These are phyloP conservation scores for Alliaria petiolata DNA, from an alignment of 345 rosid genomes.

Conservation along the genomic window DNA sequence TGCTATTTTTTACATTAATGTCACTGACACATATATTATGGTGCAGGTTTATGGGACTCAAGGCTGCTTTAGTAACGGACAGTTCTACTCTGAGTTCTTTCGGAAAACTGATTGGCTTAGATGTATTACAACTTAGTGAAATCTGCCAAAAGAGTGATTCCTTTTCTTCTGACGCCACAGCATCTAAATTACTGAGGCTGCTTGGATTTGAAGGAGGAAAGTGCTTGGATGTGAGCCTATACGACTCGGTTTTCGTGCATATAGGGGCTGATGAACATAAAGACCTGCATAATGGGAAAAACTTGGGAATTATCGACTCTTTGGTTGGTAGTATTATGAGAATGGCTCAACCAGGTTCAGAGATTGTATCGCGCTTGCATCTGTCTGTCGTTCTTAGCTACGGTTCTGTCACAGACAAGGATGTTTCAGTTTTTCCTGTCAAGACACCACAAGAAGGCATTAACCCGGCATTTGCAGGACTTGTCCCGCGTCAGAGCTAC, in stretches of 20 bases:
- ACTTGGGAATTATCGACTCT: conserved; percentile 41
- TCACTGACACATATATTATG: neutral
- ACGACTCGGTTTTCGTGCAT: conserved; percentile 70
- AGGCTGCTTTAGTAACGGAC: conserved; percentile 60
- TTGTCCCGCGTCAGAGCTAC: conserved; percentile 77
- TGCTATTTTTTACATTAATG: neutral
- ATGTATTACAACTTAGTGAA: conserved; percentile 37
- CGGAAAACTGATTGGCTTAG: conserved; percentile 48
- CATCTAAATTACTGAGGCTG: conserved; percentile 42
- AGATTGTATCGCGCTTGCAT: conserved; percentile 58
- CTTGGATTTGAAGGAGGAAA: conserved; percentile 75
- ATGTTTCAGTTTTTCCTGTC: conserved; percentile 39
- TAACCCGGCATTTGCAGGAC: conserved; percentile 39
- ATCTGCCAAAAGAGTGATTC: conserved; percentile 31
- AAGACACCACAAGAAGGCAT: conserved; percentile 28
- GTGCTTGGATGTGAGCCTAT: conserved; percentile 41
- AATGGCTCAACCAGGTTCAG: conserved; percentile 53
- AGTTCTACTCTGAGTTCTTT: conserved; percentile 46
- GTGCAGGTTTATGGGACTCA: conserved; percentile 83
- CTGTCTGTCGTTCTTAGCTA: conserved; percentile 74
- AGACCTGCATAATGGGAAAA: conserved; percentile 18
- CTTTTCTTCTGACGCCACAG: conserved; percentile 29
- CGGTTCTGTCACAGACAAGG: conserved; percentile 45
- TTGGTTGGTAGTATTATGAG: conserved; percentile 50
- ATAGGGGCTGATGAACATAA: conserved; percentile 42